phyloP scores from a whole-genome alignment of 2,329 filamentous ascomycete species.

The Elsinoe perseae region DNA sequence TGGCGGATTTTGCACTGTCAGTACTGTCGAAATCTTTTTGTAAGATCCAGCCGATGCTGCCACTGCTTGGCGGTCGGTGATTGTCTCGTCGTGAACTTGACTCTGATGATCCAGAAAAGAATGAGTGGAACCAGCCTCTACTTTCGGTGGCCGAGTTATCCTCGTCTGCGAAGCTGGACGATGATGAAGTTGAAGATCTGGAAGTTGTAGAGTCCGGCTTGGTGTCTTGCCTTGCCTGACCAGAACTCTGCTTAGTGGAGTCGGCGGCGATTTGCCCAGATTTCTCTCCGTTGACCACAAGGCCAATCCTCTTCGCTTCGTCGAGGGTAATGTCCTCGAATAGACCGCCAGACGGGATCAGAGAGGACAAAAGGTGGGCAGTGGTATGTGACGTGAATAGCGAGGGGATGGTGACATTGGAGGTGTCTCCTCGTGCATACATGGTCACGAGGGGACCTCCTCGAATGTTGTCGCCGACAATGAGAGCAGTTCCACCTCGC shows the following conservation, averaged over 20 bases:
- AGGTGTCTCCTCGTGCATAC: conserved; percentile 95
- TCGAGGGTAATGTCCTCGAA: conserved; percentile 54
- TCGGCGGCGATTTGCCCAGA: conserved; percentile 3
- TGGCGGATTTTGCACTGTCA: conserved; percentile 26
- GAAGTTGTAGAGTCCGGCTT: not conserved
- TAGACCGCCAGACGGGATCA: conserved; percentile 64
- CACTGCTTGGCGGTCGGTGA: conserved; percentile 62
- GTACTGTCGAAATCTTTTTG: conserved; percentile 59
- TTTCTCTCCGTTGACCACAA: conserved; percentile 26
- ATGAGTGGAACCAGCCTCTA: conserved; percentile 39
- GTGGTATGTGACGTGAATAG: conserved; percentile 94
- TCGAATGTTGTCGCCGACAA: conserved; percentile 87
- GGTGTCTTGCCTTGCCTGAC: conserved; percentile 14
- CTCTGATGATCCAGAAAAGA: conserved; percentile 28
- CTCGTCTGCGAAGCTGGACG: conserved; percentile 10
- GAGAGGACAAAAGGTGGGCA: conserved; percentile 80
- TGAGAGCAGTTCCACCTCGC: conserved; percentile 77
- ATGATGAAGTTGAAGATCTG: conserved; percentile 20
- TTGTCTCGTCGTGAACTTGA: conserved; percentile 34
- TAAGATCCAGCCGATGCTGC: conserved; percentile 64
- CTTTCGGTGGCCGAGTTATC: not conserved
- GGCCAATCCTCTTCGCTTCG: conserved; percentile 47
- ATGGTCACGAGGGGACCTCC: conserved; percentile 89
- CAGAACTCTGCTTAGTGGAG: conserved; percentile 17
- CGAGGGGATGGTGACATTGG: conserved; percentile 87